phyloP scores from a whole-genome alignment of 768 basidiomycete genomes.

The Leucocoprinus birnbaumii region DNA sequence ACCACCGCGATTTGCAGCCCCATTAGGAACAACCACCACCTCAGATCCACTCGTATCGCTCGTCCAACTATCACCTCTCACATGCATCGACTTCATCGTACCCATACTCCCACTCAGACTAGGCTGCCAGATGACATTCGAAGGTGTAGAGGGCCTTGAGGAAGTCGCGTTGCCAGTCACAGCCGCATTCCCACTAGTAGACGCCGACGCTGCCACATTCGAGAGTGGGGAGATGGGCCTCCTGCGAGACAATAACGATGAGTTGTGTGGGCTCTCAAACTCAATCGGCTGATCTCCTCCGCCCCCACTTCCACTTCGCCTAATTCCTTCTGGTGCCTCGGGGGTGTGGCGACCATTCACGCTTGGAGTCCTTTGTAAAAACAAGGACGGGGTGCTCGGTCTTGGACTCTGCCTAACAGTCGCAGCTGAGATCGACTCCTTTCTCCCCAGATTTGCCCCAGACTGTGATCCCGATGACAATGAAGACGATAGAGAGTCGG shows the following conservation, averaged over 20 bases:
- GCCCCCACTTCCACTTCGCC: slow-evolving; percentile 25
- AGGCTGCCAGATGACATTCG: slow-evolving; percentile 70
- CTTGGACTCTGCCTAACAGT: slow-evolving; percentile 40
- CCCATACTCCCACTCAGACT: slow-evolving; percentile 18
- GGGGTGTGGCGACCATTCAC: slow-evolving; percentile 68
- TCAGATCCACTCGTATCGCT: slow-evolving; percentile 28
- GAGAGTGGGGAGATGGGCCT: slow-evolving; percentile 75
- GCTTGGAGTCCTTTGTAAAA: slow-evolving; percentile 46
- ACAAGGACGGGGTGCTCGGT: slow-evolving; percentile 53
- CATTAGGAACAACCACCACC: not conserved
- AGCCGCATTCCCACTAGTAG: not conserved
- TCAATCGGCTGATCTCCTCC: slow-evolving; percentile 24
- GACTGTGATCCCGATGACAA: slow-evolving; percentile 18
- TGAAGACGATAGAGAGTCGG: slow-evolving; percentile 23
- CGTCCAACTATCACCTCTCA: slow-evolving; percentile 57
- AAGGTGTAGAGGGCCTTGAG: slow-evolving; percentile 67
- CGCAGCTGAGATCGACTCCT: slow-evolving; percentile 52
- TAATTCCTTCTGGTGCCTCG: slow-evolving; percentile 35
- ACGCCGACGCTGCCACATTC: slow-evolving; percentile 21
- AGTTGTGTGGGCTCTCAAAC: slow-evolving; percentile 44
- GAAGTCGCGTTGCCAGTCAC: not conserved
- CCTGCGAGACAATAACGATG: slow-evolving; percentile 53
- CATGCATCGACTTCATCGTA: slow-evolving; percentile 34
- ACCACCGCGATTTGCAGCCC: not conserved
- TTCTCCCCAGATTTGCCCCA: slow-evolving; percentile 38